These are phyloP conservation scores for Aspergillus flavus DNA, from an alignment of 2,329 filamentous ascomycete genomes.

Conservation along the genomic window DNA sequence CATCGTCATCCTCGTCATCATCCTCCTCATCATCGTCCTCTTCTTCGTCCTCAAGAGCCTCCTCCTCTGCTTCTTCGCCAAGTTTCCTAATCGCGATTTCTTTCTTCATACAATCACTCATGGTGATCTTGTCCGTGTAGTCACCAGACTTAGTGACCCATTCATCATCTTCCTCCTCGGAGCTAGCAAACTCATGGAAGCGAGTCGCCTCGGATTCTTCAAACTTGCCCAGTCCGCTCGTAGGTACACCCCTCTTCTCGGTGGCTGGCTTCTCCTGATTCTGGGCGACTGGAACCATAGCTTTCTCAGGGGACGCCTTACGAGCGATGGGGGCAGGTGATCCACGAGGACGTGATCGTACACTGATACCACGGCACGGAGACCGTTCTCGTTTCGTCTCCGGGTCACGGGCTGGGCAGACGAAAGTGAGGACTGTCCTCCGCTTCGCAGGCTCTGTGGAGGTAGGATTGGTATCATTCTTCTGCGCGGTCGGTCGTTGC, in stretches of 20 bases:
- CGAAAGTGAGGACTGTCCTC: conserved; percentile 51
- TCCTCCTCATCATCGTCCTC: conserved; percentile 48
- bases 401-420: conserved; percentile 44
- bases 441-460: conserved; percentile 41
- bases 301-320: conserved; percentile 28
- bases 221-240: conserved; percentile 42
- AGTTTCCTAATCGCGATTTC: conserved; percentile 86
- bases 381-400: conserved; percentile 31
- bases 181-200: conserved; percentile 93
- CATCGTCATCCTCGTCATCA: conserved; percentile 57
- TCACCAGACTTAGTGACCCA: conserved; percentile 78
- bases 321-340: conserved; percentile 45
- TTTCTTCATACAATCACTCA: conserved; percentile 85
- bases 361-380: conserved; percentile 24
- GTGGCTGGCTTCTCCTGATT: conserved; percentile 19
- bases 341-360: conserved; percentile 36
- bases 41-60: conserved; percentile 74
- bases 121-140: conserved; percentile 72
- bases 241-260: conserved; percentile 33
- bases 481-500: conserved; percentile 28
- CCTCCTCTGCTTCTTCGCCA: conserved; percentile 87
- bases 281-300: conserved; percentile 7
- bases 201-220: conserved; percentile 47
- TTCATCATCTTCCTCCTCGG: conserved; percentile 78
- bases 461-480: conserved; percentile 16